phyloP scores from a whole-genome alignment of 148 eudicot species.

The Chenopodium formosanum region DNA sequence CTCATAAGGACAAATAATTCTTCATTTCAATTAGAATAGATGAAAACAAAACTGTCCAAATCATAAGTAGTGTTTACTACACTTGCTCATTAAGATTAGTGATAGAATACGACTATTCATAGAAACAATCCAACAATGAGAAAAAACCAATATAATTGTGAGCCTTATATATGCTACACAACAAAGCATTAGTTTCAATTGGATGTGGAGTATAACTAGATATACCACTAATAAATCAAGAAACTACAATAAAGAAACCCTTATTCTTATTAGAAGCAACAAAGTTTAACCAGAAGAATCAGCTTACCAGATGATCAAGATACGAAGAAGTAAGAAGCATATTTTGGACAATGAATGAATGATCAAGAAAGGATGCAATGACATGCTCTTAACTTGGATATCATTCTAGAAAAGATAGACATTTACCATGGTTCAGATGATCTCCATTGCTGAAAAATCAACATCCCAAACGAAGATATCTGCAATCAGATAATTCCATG shows the following conservation, averaged over 20 bases:
- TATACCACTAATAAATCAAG: not conserved
- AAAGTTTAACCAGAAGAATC: not conserved
- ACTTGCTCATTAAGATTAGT: not conserved
- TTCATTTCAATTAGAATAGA: not conserved
- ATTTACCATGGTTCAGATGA: slow-evolving; percentile 3
- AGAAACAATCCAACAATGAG: slow-evolving; percentile 3
- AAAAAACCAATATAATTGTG: not conserved
- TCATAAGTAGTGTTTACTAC: not conserved
- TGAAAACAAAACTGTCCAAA: not conserved
- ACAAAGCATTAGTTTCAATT: not conserved
- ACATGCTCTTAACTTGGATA: not conserved
- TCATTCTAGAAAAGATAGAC: slow-evolving; percentile 3
- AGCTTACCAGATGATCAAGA: not conserved
- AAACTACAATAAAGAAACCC: not conserved
- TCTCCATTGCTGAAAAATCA: not conserved
- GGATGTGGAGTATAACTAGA: not conserved
- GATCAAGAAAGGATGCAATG: not conserved
- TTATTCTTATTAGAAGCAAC: not conserved
- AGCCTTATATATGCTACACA: slow-evolving; percentile 1
- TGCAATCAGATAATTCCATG: slow-evolving; percentile 6
- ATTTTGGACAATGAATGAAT: not conserved
- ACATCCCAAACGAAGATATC: slow-evolving; percentile 4
- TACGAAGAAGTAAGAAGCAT: not conserved
- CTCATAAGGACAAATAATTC: not conserved
- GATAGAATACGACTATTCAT: not conserved